Conservation (phyloP, 192 early-diverging fungal species). For the Backusella australiensis region DNA sequence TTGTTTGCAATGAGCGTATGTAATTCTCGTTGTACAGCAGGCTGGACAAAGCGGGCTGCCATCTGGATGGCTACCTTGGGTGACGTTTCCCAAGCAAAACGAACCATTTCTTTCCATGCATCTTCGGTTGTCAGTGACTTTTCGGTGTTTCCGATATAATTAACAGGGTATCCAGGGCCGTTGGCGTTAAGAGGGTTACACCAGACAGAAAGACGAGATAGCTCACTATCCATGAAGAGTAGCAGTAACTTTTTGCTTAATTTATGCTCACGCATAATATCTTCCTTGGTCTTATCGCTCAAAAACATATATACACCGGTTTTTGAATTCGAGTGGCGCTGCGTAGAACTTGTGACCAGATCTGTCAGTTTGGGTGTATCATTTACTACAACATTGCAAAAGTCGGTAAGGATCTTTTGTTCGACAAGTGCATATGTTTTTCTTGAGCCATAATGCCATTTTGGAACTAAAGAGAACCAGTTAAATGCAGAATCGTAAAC, state of each 20-base stretch:
- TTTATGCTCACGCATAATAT: conserved; percentile 43
- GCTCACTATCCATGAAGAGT: conserved; percentile 86
- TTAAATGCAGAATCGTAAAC: conserved; percentile 72
- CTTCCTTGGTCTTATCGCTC: conserved; percentile 48
- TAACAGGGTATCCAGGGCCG: conserved; percentile 30
- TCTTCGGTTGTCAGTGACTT: conserved; percentile 40
- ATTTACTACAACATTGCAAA: conserved; percentile 54
- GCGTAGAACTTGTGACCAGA: conserved; percentile 37
- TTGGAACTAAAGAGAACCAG: conserved; percentile 78
- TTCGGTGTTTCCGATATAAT: conserved; percentile 25
- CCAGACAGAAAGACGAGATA: conserved; percentile 84
- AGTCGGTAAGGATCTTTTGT: conserved; percentile 61
- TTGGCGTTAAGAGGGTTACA: conserved; percentile 62
- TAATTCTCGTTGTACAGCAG: conserved; percentile 63
- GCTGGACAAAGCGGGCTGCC: conserved; percentile 66
- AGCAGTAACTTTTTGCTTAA: conserved; percentile 64
- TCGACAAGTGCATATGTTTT: conserved; percentile 61
- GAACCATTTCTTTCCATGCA: conserved; percentile 72
- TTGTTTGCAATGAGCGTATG: conserved; percentile 59
- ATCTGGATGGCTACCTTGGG: conserved; percentile 80
- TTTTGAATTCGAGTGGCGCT: background rate
- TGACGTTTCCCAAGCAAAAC: conserved; percentile 79
- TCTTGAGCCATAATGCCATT: conserved; percentile 77
- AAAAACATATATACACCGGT: conserved; percentile 6
- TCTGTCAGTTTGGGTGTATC: conserved; percentile 56